These are phyloP conservation scores for Emiliania huxleyi DNA, from an alignment of 78 protist genomes.

Conservation along the genomic window DNA sequence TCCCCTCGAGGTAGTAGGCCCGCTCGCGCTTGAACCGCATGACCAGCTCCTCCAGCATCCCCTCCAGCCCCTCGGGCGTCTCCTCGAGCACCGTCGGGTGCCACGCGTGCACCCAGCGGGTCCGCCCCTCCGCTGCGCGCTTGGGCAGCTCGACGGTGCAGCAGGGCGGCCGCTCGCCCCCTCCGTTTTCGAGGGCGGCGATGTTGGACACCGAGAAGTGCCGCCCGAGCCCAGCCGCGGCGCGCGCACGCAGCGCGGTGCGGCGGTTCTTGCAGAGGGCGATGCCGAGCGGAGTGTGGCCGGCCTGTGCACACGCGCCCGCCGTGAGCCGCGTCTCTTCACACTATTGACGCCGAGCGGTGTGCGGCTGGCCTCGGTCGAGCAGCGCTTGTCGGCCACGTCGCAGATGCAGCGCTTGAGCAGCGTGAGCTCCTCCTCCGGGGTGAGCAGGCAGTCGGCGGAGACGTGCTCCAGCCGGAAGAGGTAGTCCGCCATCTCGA, in stretches of 20 bases:
- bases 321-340: no score
- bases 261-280: conserved; percentile 1
- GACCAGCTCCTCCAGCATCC: neutral
- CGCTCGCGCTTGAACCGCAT: neutral
- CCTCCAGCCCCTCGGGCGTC: neutral
- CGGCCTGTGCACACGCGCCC: no score
- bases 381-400: no score
- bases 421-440: conserved; percentile 45
- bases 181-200: neutral
- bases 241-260: neutral
- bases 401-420: neutral
- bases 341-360: no score
- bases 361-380: no score
- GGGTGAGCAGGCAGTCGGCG: conserved; percentile 48
- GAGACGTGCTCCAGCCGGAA: conserved; percentile 35
- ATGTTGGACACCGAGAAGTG: neutral
- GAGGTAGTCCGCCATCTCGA: conserved; percentile 29
- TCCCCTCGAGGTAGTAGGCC: neutral
- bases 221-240: conserved; percentile 23
- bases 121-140: neutral
- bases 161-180: neutral
- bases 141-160: neutral
- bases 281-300: neutral
- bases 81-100: neutral
- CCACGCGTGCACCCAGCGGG: neutral